phyloP scores from a whole-genome alignment of 78 protist genomes.

The Salpingoeca rosetta region DNA sequence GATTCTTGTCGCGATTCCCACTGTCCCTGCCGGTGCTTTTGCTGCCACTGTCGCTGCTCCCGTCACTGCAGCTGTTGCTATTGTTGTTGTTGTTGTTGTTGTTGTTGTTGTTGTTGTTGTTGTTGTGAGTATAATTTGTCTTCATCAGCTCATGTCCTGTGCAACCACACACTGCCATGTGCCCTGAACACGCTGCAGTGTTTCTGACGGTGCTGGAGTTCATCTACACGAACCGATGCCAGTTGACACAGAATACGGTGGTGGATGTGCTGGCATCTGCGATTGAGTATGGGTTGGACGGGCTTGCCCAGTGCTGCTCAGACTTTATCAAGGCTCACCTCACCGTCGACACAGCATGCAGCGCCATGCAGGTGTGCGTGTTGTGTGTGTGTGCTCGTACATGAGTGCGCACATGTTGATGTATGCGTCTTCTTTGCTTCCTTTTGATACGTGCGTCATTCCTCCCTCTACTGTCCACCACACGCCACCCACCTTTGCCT shows the following conservation, averaged over 20 bases:
- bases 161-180: background rate
- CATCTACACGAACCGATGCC: background rate
- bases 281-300: background rate
- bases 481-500: too few relatives aligned
- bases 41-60: background rate
- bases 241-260: background rate
- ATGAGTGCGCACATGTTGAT: too few relatives aligned
- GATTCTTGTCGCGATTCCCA: too few relatives aligned
- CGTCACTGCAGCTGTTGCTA: background rate
- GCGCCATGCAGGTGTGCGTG: background rate
- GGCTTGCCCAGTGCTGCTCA: background rate
- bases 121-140: background rate
- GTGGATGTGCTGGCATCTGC: background rate
- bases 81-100: background rate
- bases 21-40: background rate
- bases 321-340: background rate
- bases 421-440: too few relatives aligned
- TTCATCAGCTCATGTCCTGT: background rate
- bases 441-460: too few relatives aligned
- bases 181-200: too few relatives aligned
- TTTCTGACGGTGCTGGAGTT: background rate
- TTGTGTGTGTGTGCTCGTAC: too few relatives aligned
- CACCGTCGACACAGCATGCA: background rate
- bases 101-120: background rate
- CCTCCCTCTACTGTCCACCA: too few relatives aligned